Conservation (phyloP, 441 rosid species). For the Corymbia citriodora region DNA sequence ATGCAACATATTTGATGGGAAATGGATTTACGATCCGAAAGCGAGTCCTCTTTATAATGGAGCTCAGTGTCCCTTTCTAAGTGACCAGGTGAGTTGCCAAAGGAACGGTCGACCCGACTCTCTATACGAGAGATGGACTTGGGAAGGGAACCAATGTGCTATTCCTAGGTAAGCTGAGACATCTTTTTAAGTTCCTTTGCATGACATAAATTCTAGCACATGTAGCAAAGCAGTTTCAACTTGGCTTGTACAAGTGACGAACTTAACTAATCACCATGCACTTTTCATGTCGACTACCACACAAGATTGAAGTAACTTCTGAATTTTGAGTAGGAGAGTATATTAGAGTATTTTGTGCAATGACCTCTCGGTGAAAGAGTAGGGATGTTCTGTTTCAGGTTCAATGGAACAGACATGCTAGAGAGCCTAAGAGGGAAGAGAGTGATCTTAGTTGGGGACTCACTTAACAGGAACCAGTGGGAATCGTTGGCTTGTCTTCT, state of each 20-base stretch:
- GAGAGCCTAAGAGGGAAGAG: slow-evolving; percentile 33
- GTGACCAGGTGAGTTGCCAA: slow-evolving; percentile 41
- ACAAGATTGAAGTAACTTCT: background rate
- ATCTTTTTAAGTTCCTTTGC: background rate
- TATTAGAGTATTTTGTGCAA: background rate
- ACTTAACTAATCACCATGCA: background rate
- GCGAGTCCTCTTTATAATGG: slow-evolving; percentile 21
- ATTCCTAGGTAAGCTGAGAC: slow-evolving; percentile 28
- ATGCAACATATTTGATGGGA: slow-evolving; percentile 39
- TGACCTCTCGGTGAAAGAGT: background rate
- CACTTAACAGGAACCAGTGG: slow-evolving; percentile 37
- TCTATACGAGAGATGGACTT: slow-evolving; percentile 45
- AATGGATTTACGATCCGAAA: slow-evolving; percentile 40
- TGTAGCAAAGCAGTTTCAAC: background rate
- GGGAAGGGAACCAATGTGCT: slow-evolving; percentile 38
- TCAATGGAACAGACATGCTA: slow-evolving; percentile 31
- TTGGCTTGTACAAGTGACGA: background rate
- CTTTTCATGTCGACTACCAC: background rate
- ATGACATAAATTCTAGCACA: background rate
- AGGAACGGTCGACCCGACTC: slow-evolving; percentile 39
- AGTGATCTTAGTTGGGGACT: slow-evolving; percentile 31
- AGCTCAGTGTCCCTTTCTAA: slow-evolving; percentile 38
- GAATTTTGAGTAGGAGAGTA: background rate
- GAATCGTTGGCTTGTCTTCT: slow-evolving; percentile 39
- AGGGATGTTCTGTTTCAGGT: slow-evolving; percentile 16